Evolutionary conservation across 306 rosid genomes (phyloP), one percentile per base, ranked within the genome.

Genomic region (Ceratonia siliqua): DNA sequence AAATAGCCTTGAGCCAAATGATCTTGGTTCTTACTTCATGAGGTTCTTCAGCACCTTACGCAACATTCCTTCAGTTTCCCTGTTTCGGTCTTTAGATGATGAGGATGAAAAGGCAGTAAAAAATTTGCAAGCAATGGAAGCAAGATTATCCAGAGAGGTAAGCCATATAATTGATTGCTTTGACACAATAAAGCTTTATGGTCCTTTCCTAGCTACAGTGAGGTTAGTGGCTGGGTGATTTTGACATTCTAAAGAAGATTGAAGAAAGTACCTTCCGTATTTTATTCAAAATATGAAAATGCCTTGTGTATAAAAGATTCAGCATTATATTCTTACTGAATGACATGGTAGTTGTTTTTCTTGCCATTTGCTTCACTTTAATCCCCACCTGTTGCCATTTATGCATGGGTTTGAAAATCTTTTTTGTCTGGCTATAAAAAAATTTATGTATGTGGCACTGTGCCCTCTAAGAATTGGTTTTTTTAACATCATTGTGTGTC

Each of bases 1-100:
- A 20, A 89, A 79, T 77, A 79, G 85, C 35, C 50, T 69, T 49
- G 97, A 91, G 81, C 83, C 86, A 39, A 89, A 79, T 83, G 97
- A 90, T 76, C 92, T 94, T 21, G 97, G 97, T 55, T 77, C 91
- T 14, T 92, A 89, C 85, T 92, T 90, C 83, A 90, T 94, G 99
- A 81, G 87, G 78, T 94, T 94, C 76, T 88, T 94, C 57, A 68
- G 87, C 82, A 94, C 96, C 32, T 74, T 94, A 33, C 87, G 83
- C 80, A 92, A 81, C 74, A 92, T 92, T 84, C 97, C 99, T 82
- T 94, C 96, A 20, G 92, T 92, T 76, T 87, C 97, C 69, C 87
- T 90, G 56, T 94, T 92, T 62, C 87, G 92, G 17, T 76, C 87
- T 65, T 83, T 94, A 80, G 85, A 83, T 48, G 88, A 84, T 0